Evolutionary conservation across 139 green algal species (phyloP), one percentile per base, ranked within the genome.

Genomic region (Gonium pectorale): DNA sequence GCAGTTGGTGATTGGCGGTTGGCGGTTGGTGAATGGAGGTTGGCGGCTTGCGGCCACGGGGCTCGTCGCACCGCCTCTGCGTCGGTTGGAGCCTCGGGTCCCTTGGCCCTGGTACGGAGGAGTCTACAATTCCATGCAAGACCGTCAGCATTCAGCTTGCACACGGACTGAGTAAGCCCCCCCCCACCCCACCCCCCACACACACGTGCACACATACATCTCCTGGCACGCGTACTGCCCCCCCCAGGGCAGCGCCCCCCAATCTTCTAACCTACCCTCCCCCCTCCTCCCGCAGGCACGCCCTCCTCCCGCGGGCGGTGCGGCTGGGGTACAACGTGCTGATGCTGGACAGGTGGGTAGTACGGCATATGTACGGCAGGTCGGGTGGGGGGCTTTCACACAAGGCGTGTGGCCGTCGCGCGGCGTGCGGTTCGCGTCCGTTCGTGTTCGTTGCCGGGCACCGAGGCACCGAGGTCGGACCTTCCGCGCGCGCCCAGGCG

Each of bases 291-390:
- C 27, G n/a, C 63, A 70, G 63, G 3, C 11, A 31, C 15, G 33
- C 63, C 63, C 8, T 70, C 63, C 27, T 46, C 11, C 33, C 63
- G 3, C 63, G 63, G 33, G 63, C 63, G 8, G 35, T 19, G 5
- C 63, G 63, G 35, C 35, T 70, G 63, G 63, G 63, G 9, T 70
- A 70, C 63, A 70, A 70, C 35, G 63, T 70, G 35, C 27, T 70
- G 35, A 29, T 70, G 63, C 33, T 46, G 17, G 63, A 70, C 31
- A 43, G n/a, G 56, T 66, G 24, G 9, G 56, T 11, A 31, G 56
- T 13, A 26, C 17, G 60, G 24, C 29, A 38, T 9, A 40, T 37
- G 24, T 19, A 21, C 29, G 5, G 22, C 29, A 38, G 26, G 24
- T 40, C 38, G 5, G 60, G 26, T 8, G 9, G 60, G 27, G 60